phyloP scores from a whole-genome alignment of 179 eudicot species.

The Beta corolliflora region DNA sequence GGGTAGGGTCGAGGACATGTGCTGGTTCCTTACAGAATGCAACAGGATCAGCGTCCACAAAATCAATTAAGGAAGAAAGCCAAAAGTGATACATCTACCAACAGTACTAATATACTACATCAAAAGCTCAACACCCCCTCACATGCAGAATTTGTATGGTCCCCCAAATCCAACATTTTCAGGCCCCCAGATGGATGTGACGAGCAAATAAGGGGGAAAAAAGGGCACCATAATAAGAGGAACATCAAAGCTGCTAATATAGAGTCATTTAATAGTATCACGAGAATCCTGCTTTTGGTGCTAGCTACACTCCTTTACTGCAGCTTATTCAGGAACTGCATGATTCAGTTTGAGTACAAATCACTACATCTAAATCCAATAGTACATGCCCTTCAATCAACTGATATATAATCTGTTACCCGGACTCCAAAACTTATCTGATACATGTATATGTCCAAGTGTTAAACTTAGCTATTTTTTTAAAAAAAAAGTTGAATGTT shows the following conservation, averaged over 20 bases:
- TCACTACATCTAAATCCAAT: neutral
- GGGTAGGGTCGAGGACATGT: slow-evolving; percentile 13
- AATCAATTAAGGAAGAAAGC: neutral
- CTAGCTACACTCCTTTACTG: slow-evolving; percentile 15
- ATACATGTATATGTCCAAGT: too few relatives aligned
- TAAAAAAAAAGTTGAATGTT: too few relatives aligned
- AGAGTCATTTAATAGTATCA: slow-evolving; percentile 31
- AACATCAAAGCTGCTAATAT: neutral
- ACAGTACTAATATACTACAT: neutral
- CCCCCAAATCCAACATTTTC: slow-evolving; percentile 28
- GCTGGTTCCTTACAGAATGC: neutral
- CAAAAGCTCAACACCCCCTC: slow-evolving; percentile 16
- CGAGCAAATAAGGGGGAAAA: neutral
- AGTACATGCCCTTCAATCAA: neutral
- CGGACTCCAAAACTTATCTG: too few relatives aligned
- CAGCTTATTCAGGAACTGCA: neutral
- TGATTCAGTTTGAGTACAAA: neutral
- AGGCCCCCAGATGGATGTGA: slow-evolving; percentile 15
- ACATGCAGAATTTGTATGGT: slow-evolving; percentile 24
- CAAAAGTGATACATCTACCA: slow-evolving; percentile 7
- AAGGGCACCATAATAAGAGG: neutral
- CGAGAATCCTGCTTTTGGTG: slow-evolving; percentile 25
- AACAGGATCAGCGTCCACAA: neutral
- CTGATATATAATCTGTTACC: too few relatives aligned
- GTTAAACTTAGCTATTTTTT: too few relatives aligned